Base-by-base conservation (phyloP, 768 basidiomycete genomes). In the Termitomyces sp. region DNA sequence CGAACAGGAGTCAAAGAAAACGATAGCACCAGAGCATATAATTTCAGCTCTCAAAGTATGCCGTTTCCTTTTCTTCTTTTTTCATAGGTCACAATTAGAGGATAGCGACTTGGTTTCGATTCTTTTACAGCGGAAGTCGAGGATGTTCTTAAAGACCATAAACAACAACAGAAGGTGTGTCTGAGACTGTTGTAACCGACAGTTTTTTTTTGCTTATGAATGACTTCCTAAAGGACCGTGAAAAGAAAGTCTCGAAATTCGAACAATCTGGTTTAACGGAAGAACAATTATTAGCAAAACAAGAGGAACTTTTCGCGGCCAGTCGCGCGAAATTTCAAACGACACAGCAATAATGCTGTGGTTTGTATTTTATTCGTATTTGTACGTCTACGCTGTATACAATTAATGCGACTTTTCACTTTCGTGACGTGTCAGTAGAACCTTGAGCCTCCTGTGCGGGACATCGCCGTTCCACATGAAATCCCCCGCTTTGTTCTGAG, bases 1-100 rank as follows among this genome's bases (percentile, higher is more conserved):
- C 68, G 97, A 98, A 69, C 89, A 93, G 70, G 95, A 96, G 69
- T 93, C 93, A 26, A 98, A 97, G 79, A 99, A 99, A 79, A 99
- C 97, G 1, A 98, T 99, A 65, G 91, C 94, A 5, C 97, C 97
- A 1, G 97, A 99, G 66, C 97, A 99, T 69, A 95, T 98, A 44
- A 89, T 98, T 32, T 77, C 82, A 24, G 97, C 97, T 5, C 78
- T 99, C 56, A 93, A 93, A 78, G 95, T 91, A 56, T 52, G 80
- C 72, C 22, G 32, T 47, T 32, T 24, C 18, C 24, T 43, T 32
- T 30, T 54, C 14, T 32, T 49, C 30, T 18, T 46, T 61, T 32
- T 54, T 53, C 37, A 65, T 56, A 43, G 53, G 42, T 34, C 52
- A 61, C 33, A 46, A 34, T 43, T 52, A 12, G 54, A 50, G 34